Conservation (phyloP, 192 early-diverging fungal genomes). For the Coemansia sp. region DNA sequence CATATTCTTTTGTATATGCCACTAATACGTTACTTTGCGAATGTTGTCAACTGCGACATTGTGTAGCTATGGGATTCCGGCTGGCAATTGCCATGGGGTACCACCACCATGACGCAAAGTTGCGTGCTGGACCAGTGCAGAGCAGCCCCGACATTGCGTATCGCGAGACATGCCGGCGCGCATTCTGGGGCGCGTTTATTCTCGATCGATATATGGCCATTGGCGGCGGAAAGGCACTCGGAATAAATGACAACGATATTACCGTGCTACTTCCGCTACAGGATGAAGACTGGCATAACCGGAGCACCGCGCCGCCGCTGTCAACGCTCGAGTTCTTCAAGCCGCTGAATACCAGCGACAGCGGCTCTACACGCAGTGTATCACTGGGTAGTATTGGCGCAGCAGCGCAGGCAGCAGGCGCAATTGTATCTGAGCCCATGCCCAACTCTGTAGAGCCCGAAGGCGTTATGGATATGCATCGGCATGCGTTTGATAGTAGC, state of each 20-base stretch:
- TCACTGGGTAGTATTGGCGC: conserved; percentile 1
- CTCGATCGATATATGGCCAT: conserved; percentile 53
- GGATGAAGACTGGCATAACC: conserved; percentile 42
- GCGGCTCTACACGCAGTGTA: not conserved
- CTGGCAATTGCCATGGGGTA: conserved; percentile 55
- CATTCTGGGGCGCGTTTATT: conserved; percentile 51
- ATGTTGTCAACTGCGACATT: not conserved
- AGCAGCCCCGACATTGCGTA: conserved; percentile 38
- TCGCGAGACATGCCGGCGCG: conserved; percentile 48
- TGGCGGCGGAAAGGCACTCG: conserved; percentile 51
- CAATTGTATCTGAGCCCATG: conserved; percentile 6
- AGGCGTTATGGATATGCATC: not conserved
- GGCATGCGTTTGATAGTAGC: not conserved
- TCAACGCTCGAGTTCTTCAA: conserved; percentile 48
- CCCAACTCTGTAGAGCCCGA: not conserved
- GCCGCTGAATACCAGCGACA: conserved; percentile 7
- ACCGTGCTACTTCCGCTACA: conserved; percentile 42
- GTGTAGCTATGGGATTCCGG: conserved; percentile 56
- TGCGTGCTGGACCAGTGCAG: conserved; percentile 38
- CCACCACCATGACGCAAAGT: conserved; percentile 47
- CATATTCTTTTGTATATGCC: not conserved
- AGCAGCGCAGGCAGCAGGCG: conserved; percentile 1
- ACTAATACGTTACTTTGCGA: not conserved
- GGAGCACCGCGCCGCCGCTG: conserved; percentile 27
- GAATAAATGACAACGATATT: conserved; percentile 54